Evolutionary conservation across 441 rosid species (phyloP), one percentile per base, ranked within the genome.

Genomic region (Euphorbia corollata): DNA sequence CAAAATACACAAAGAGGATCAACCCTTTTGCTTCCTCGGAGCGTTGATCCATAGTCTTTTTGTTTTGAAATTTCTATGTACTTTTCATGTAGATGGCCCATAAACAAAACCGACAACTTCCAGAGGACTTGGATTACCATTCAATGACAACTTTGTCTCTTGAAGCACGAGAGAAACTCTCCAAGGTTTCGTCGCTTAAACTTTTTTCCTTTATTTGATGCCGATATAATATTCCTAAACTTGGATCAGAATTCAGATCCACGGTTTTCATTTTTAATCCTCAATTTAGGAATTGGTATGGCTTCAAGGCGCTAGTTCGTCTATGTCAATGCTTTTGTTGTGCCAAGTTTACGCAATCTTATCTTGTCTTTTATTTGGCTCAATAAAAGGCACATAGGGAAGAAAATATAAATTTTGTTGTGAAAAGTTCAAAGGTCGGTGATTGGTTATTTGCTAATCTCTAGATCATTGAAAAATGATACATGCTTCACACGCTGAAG

Each of bases 151-250:
- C 91, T 39, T 71, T 93, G 73, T 93, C 96, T 11, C 87, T 79
- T 55, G 99, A 93, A 86, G 86, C 97, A 13, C 93, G 99, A 43
- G 97, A 93, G 75, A 93, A 93, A 68, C 93, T 93, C 65, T 89
- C 99, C 67, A 93, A 93, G 97, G 99, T 93, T 63, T 75, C n/a
- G 80, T 71, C 71, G 27, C 51, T 39, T 56, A 55, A 53, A 38
- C 45, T 27, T 43, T 9, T 68, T 32, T n/a, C 12, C 12, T 64
- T 22, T n/a, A 13, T 8, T 30, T 13, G 39, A 7, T n/a, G 16
- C 16, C 2, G n/a, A 8, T 7, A 18, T 36, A 36, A 30, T n/a
- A 12, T 48, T 30, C 27, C 30, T 18, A 34, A 30, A 9, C 10
- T 23, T 36, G 41, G 41, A 36, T 36, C 41, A 36, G 41, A 36